phyloP scores from a whole-genome alignment of 2,329 filamentous ascomycete genomes.

The Pseudopyricularia cyperi region DNA sequence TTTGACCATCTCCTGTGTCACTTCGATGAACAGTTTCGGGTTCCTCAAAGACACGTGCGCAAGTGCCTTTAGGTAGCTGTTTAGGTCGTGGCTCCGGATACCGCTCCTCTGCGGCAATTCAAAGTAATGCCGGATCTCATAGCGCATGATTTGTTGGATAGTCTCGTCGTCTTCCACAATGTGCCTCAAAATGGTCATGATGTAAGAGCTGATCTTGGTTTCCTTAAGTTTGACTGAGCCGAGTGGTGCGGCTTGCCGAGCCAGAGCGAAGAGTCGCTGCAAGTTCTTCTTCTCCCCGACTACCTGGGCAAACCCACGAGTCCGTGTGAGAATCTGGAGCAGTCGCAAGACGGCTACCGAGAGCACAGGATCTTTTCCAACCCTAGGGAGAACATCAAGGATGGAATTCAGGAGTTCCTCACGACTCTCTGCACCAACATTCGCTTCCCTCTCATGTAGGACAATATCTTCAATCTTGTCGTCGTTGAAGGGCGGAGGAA shows the following conservation, averaged over 20 bases:
- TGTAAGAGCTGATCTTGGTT: conserved; percentile 40
- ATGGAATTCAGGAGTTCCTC: conserved; percentile 60
- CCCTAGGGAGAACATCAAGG: conserved; percentile 70
- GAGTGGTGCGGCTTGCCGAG: conserved; percentile 75
- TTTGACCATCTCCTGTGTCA: conserved; percentile 74
- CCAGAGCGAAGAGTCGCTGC: conserved; percentile 84
- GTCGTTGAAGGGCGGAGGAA: conserved; percentile 34
- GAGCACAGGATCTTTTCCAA: conserved; percentile 77
- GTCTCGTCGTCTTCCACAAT: conserved; percentile 90
- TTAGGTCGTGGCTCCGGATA: conserved; percentile 51
- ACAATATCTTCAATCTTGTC: conserved; percentile 38
- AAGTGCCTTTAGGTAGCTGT: conserved; percentile 61
- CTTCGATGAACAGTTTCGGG: conserved; percentile 75
- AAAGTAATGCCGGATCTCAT: conserved; percentile 73
- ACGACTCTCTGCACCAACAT: conserved; percentile 54
- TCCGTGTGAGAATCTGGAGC: conserved; percentile 76
- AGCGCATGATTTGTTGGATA: conserved; percentile 81
- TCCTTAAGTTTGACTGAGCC: conserved; percentile 60
- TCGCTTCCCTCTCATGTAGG: conserved; percentile 44
- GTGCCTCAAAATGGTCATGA: conserved; percentile 81
- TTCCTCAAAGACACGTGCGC: conserved; percentile 69
- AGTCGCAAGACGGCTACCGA: conserved; percentile 75
- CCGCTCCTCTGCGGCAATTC: conserved; percentile 41
- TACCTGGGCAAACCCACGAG: conserved; percentile 57
- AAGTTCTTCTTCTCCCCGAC: conserved; percentile 83